Base-by-base conservation (phyloP, 768 basidiomycete species). In the Pisolithus albus region DNA sequence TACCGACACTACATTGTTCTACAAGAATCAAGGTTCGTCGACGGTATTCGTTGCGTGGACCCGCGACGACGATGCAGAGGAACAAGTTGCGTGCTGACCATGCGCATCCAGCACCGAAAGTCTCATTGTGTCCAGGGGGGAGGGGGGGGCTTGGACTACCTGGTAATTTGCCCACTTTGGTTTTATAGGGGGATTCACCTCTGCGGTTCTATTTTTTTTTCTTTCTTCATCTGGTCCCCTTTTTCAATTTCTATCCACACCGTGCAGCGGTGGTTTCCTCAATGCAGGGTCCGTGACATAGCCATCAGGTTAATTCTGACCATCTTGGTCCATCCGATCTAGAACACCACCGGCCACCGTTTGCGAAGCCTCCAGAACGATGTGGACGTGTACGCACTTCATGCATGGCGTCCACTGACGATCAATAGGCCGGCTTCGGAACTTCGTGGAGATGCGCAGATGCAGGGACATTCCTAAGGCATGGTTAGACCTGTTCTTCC, bases 41-140 rank as follows among this genome's bases (percentile, higher is more conserved):
- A 56, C 61, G 36, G 63, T 55, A 57, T 60, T 68, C 68, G 43
- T 46, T 67, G 67, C 70, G 59, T 53, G 64, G 65, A 56, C 16
- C 58, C 42, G 50, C 68, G 56, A 59, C 59, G 49, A 46, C 63
- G 73, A 70, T 71, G 69, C 67, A 64, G 42, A 52, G 61, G 63
- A 61, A 57, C 57, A 49, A 56, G 57, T 42, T 40, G 44, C 46
- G 28, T 49, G 46, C 41, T 41, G 40, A 47, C 40, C 47, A 51
- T 54, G 52, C 47, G 52, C 46, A 50, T 45, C 50, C 46, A 44
- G 42, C 38, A 28, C 44, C 42, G 28, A 15, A 26, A 28, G 24
- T 16, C 13, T 15, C 37, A 40, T 5, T 47, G 46, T 54, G 13
- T 16, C n/a, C 16, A 28, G n/a, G 32, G 15, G 32, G 8, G n/a